These are phyloP conservation scores for Picea mariana DNA, from an alignment of 83 land plant species.

Conservation along the genomic window DNA sequence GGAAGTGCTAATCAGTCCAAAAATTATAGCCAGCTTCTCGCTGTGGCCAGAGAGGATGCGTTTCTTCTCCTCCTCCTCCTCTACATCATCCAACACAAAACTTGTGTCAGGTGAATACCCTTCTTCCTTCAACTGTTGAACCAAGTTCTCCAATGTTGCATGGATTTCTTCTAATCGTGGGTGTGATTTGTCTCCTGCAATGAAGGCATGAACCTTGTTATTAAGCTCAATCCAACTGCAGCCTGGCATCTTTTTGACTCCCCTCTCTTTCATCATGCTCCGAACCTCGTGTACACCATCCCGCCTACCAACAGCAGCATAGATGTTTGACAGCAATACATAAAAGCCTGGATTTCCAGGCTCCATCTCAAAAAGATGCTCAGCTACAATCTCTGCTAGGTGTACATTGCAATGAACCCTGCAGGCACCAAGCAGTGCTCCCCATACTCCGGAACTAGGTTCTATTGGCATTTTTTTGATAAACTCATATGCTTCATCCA, in stretches of 20 bases:
- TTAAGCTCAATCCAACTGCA: background rate
- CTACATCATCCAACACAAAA: background rate
- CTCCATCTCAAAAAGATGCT: background rate
- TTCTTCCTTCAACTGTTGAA: background rate
- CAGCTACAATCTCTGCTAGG: background rate
- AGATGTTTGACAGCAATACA: background rate
- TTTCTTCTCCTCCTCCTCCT: background rate
- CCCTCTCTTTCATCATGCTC: background rate
- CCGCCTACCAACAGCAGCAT: conserved; percentile 4
- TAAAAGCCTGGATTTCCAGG: background rate
- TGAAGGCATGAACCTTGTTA: background rate
- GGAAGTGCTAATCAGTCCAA: background rate
- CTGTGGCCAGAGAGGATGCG: background rate
- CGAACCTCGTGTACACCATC: background rate
- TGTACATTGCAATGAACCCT: background rate
- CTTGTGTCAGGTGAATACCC: background rate
- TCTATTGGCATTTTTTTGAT: background rate
- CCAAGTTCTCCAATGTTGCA: background rate
- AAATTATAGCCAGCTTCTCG: background rate
- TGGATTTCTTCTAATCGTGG: background rate
- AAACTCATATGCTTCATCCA: background rate
- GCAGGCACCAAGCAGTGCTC: background rate
- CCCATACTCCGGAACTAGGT: background rate
- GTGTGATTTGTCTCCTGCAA: background rate
- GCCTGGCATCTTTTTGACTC: background rate